Conservation (phyloP, 805 yeast species). For the Cyberlindnera sargentensis region DNA sequence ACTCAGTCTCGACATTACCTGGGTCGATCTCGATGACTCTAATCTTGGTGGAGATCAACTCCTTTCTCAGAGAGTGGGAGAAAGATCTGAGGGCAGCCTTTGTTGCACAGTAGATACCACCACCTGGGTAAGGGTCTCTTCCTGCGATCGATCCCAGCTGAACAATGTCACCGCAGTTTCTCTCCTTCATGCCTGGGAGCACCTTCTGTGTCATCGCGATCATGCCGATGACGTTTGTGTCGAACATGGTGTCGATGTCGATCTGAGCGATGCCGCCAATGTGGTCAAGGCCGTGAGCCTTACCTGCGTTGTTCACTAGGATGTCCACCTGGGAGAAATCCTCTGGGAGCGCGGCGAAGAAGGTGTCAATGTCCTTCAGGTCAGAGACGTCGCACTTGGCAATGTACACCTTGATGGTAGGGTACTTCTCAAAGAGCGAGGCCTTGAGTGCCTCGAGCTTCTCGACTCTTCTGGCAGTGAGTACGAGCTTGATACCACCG, state of each 20-base stretch:
- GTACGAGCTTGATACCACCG: conserved; percentile 62
- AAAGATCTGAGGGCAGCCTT: conserved; percentile 69
- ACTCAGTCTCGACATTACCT: conserved; percentile 65
- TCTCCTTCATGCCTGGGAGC: conserved; percentile 60
- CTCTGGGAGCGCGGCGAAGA: conserved; percentile 47
- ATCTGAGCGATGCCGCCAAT: conserved; percentile 60
- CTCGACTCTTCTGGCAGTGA: conserved; percentile 74
- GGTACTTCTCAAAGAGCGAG: conserved; percentile 40
- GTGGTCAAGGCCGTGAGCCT: conserved; percentile 71
- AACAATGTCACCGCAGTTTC: conserved; percentile 67
- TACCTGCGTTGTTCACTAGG: conserved; percentile 68
- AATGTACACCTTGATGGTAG: conserved; percentile 38
- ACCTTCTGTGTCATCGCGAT: conserved; percentile 78
- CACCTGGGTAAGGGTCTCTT: conserved; percentile 73
- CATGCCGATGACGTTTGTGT: conserved; percentile 83
- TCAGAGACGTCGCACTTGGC: conserved; percentile 52
- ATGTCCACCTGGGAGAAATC: conserved; percentile 61
- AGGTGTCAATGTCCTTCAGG: conserved; percentile 42
- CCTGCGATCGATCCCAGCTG: conserved; percentile 77
- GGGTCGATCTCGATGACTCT: conserved; percentile 65
- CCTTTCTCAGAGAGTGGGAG: conserved; percentile 67
- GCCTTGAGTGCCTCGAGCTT: conserved; percentile 41
- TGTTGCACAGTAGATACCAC: conserved; percentile 70
- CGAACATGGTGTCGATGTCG: conserved; percentile 71
- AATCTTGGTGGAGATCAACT: conserved; percentile 60